Percentiles rank a stretch among this genome's conserved stretches.
Evolutionary conservation across 1,284 basidiomycete species (phyloP).

Genomic region (Hymenochaete sp.): DNA sequence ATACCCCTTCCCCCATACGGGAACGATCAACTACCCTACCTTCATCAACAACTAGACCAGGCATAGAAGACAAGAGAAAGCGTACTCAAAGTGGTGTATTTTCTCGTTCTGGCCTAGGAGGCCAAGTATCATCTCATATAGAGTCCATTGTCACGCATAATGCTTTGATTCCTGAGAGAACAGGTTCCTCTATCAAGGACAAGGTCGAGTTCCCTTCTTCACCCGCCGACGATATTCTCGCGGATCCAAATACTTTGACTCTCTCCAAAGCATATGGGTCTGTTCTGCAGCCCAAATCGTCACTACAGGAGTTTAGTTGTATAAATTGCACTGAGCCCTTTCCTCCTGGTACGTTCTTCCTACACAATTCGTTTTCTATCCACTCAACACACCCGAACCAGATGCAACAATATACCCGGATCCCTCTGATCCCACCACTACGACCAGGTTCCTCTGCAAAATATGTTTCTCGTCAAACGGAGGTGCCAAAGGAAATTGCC

Average conservation of each 20-base stretch:
- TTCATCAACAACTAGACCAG: constrained; percentile 24
- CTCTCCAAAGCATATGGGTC: constrained; percentile 78
- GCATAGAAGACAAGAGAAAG: constrained; percentile 30
- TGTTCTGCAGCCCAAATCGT: constrained; percentile 68
- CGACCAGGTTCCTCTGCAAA: constrained; percentile 56
- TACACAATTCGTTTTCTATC: too few relatives aligned
- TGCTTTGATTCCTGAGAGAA: constrained; percentile 50
- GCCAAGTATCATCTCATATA: constrained; percentile 47
- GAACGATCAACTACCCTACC: constrained; percentile 16
- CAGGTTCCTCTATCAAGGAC: constrained; percentile 31
- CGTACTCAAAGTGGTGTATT: constrained; percentile 23
- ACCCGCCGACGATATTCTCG: constrained; percentile 45
- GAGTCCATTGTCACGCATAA: constrained; percentile 39
- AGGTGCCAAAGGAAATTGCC: constrained; percentile 66
- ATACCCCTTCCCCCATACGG: constrained; percentile 23
- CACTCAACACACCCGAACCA: too few relatives aligned
- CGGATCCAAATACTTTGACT: constrained; percentile 48
- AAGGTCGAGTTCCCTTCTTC: constrained; percentile 32
- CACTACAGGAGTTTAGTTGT: constrained; percentile 57
- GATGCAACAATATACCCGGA: constrained; percentile 79
- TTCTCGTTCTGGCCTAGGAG: constrained; percentile 31
- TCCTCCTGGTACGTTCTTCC: too few relatives aligned
- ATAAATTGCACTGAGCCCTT: constrained; percentile 55
- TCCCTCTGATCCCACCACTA: constrained; percentile 35
- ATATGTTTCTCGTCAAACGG: constrained; percentile 61